Evolutionary conservation across 441 rosid genomes (phyloP), one percentile per base, ranked within the genome.

Genomic region (Euphorbia schlechtendalii): DNA sequence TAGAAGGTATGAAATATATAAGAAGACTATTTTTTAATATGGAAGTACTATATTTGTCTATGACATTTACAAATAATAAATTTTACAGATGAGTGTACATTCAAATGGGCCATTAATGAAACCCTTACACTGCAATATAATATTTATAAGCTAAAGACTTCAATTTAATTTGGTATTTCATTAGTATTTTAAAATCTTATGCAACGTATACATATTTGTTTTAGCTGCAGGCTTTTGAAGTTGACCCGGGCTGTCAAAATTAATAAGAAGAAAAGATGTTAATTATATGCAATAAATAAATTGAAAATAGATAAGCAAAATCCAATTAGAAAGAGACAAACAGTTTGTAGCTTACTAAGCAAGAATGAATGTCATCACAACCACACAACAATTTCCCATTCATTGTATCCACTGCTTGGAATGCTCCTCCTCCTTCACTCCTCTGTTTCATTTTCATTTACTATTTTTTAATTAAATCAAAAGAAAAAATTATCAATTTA

Each of bases 381-480:
- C 83, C 83, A 38, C 89, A 84, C 48, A 78, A 56, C 17, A 80
- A 70, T 74, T 77, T 49, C 54, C 82, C 86, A 62, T 82, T 84
- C 48, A 84, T 66, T 11, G 71, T 74, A 60, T 82, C 86, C 54
- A 82, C 63, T 4, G 86, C 89, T 55, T 77, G 80, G 59, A 82
- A 82, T 14, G 81, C 71, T 43, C 82, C 83, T 62, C 82, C 89
- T 56, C 86, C 85, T 12, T 69, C 72, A 52, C 86, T 78, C 65
- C 85, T 84, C 86, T 82, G 69, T 40, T 60, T 9, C 12, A 6
- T 13, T 14, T 17, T 17, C 4, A 14, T 46, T 46, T 11, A 1
- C 20, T 21, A 32, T 32, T 32, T 32, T n/a, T 4, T 0, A 51
- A 36, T 46, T 15, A 14, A 59, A 32, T 15, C 17, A 51, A 13